These are phyloP conservation scores for Candida berthetii DNA, from an alignment of 805 yeast species.

Conservation along the genomic window DNA sequence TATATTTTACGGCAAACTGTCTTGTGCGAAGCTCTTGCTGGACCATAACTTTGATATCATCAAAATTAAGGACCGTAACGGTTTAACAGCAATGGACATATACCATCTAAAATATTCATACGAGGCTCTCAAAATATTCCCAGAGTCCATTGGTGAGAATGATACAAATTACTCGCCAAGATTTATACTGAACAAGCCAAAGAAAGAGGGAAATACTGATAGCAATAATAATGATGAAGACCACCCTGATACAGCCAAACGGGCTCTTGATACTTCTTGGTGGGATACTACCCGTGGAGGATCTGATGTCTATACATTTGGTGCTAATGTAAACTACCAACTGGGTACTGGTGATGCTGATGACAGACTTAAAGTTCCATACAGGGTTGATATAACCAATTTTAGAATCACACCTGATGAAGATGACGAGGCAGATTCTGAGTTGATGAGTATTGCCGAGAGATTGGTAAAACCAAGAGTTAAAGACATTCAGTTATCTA, in stretches of 20 bases:
- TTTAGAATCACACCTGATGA: slow-evolving; percentile 1
- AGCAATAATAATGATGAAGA: too few relatives aligned
- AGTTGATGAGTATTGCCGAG: slow-evolving; percentile 14
- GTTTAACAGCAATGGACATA: slow-evolving; percentile 68
- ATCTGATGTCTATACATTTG: slow-evolving; percentile 52
- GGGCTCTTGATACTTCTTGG: slow-evolving; percentile 22
- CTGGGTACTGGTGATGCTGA: slow-evolving; percentile 63
- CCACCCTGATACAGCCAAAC: too few relatives aligned
- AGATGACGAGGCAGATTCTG: slow-evolving; percentile 2
- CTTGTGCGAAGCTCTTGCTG: slow-evolving; percentile 43
- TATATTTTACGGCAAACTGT: slow-evolving; percentile 47
- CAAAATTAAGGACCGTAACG: slow-evolving; percentile 61
- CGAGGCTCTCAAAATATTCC: slow-evolving; percentile 36
- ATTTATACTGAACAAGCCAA: slow-evolving; percentile 1
- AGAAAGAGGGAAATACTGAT: slow-evolving; percentile 2
- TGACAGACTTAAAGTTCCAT: slow-evolving; percentile 37
- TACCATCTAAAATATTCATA: slow-evolving; percentile 29
- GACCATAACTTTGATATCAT: slow-evolving; percentile 30
- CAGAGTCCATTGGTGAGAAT: slow-evolving; percentile 28
- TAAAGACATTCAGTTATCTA: slow-evolving; percentile 46
- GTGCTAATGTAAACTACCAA: slow-evolving; percentile 55
- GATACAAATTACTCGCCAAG: slow-evolving; percentile 16
- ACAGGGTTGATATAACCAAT: slow-evolving; percentile 25
- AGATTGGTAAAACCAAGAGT: slow-evolving; percentile 37
- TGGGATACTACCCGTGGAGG: slow-evolving; percentile 46